These are phyloP conservation scores for Trypanosoma platydactyli DNA, from an alignment of 208 protist species.

Conservation along the genomic window DNA sequence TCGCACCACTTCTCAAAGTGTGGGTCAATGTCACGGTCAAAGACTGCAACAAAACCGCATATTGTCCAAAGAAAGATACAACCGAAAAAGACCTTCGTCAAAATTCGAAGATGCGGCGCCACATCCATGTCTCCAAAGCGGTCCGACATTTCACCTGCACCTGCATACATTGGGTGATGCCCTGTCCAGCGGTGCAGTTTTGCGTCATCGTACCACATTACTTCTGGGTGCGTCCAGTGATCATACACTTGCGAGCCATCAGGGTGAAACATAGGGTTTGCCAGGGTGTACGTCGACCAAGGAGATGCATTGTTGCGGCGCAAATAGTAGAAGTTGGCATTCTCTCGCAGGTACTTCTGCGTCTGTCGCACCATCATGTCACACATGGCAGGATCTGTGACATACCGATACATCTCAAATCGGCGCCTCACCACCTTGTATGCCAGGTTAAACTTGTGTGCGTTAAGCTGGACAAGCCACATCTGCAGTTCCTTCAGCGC, in stretches of 20 bases:
- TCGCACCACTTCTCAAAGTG: slow-evolving; percentile 76
- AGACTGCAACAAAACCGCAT: slow-evolving; percentile 53
- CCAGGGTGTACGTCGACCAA: slow-evolving; percentile 79
- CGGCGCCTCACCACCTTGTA: slow-evolving; percentile 88
- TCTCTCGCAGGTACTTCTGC: slow-evolving; percentile 91
- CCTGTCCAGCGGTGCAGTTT: slow-evolving; percentile 87
- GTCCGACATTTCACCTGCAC: slow-evolving; percentile 75
- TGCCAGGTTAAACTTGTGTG: slow-evolving; percentile 88
- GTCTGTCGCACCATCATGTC: slow-evolving; percentile 93
- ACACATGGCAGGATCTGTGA: slow-evolving; percentile 87
- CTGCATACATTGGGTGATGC: slow-evolving; percentile 83
- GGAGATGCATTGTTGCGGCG: slow-evolving; percentile 84
- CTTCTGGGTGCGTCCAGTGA: slow-evolving; percentile 91
- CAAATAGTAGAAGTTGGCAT: slow-evolving; percentile 77
- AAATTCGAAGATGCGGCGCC: slow-evolving; percentile 52
- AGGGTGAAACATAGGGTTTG: slow-evolving; percentile 88
- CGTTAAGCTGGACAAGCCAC: slow-evolving; percentile 85
- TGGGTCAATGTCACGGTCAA: slow-evolving; percentile 44
- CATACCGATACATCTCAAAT: slow-evolving; percentile 89
- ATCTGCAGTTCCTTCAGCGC: slow-evolving; percentile 87
- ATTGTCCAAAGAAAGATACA: slow-evolving; percentile 45
- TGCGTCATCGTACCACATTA: slow-evolving; percentile 91
- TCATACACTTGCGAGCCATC: slow-evolving; percentile 90
- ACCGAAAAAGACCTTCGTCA: slow-evolving; percentile 38
- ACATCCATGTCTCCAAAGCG: slow-evolving; percentile 89